Evolutionary conservation across 2,329 filamentous ascomycete species (phyloP), one percentile per base, ranked within the genome.

Genomic region (Ceratocystis harringtonii): DNA sequence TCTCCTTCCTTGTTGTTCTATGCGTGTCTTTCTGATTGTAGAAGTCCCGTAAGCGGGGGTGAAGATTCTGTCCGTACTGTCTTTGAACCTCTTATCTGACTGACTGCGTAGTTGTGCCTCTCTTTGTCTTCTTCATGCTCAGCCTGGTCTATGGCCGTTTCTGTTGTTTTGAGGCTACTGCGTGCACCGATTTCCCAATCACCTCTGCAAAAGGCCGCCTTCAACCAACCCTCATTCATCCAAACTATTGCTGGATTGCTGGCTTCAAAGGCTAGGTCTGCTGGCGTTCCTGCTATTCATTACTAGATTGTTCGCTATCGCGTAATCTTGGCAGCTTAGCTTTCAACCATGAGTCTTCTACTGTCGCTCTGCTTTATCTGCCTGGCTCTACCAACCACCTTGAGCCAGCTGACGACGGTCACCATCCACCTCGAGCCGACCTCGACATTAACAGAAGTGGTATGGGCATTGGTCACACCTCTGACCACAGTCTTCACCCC

Each of bases 401-500:
- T 44, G 12, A 19, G 30, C 61, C 36, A 50, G 41, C 25, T 65
- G n/a, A 63, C 66, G 3, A 61, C 55, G 3, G 17, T 65, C 3
- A 65, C 66, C 2, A 64, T 65, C 25, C 30, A 61, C 5, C 48
- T 45, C 28, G 48, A 60, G 15, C 48, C 50, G 12, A 36, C 57
- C 1, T 44, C 60, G 15, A 67, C 63, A 28, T 44, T 52, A 12
- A 62, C 64, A 8, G 30, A 36, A 30, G 55, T 48, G 5, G n/a
- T 60, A 7, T 60, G 30, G 52, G 60, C 61, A 3, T 36, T 63
- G 15, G 64, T 65, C 12, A 65, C 61, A 8, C 66, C 66, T 10
- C 25, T 67, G 30, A 67, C 61, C 3, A 61, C 66, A 15, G 57
- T 64, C 7, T 67, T 65, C 28, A 65, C 60, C 12, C 66, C 66